Evolutionary conservation across 2,329 filamentous ascomycete genomes (phyloP), one percentile per base, ranked within the genome.

Genomic region (Aspergillus sp.): DNA sequence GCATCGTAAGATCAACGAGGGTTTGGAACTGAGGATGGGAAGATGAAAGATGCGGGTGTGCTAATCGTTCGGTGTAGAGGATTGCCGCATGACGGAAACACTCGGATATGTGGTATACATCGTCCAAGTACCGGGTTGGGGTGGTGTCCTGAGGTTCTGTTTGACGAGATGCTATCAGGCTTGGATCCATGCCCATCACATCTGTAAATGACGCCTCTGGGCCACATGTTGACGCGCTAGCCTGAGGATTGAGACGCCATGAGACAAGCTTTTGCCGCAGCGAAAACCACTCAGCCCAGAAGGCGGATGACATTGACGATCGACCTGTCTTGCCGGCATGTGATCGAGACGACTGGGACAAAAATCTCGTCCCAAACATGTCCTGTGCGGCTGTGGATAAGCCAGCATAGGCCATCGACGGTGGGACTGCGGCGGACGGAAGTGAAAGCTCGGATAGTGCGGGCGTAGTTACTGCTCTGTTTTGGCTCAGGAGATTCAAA

Each of bases 1-100:
- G 88, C 38, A 96, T 82, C 1, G 92, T 88, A 59, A 90, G 86
- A 65, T 85, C 85, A 50, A 96, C 91, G 17, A 95, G 81, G 59
- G 85, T 86, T 69, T 95, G 90, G 72, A 96, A 91, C 66, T 87
- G 88, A 61, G 84, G 83, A 64, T 92, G 83, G 14, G 81, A 82
- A 0, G 89, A 88, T 2, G 90, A 84, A 2, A 89, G 76, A 51
- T 82, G 81, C 0, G 91, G 92, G 59, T 87, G 85, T 2, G 89
- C 90, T 20, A 96, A 83, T 4, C 92, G 88, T 74, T 95, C 90
- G 9, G 88, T 92, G 75, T 96, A 96, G 10, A 96, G 81, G 32
- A 96, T 80, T 0, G 91, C 92, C 0, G 91, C 86, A 69, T 94
- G 91, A 16, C 92, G 88, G 79, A 96, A 96, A 10, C 88, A 88